A percentile compares a stretch with the other conserved stretches of the same genome.
Conservation (phyloP, 2,329 filamentous ascomycete species). For the Calonectria honghensis region DNA sequence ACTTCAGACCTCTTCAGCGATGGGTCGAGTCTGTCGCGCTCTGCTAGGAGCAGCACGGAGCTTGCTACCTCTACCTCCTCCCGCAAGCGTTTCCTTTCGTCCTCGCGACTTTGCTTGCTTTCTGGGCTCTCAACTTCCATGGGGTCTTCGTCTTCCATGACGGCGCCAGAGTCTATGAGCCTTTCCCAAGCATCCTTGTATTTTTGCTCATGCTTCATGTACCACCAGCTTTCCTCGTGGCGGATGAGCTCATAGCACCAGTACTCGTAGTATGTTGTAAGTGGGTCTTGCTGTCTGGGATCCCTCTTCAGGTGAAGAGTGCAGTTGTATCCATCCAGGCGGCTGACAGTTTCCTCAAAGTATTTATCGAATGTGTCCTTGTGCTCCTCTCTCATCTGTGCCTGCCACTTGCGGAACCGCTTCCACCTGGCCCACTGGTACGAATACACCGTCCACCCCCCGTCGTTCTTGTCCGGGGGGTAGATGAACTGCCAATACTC, state of each 20-base stretch:
- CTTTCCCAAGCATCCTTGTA: conserved; percentile 46
- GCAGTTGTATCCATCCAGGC: neutral
- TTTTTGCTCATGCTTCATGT: conserved; percentile 38
- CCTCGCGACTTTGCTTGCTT: conserved; percentile 1
- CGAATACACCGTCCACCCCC: conserved; percentile 46
- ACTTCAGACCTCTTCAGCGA: conserved; percentile 32
- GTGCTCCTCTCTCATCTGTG: conserved; percentile 33
- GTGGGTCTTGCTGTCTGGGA: conserved; percentile 1
- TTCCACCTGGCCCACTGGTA: conserved; percentile 47
- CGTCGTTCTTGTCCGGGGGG: conserved; percentile 2
- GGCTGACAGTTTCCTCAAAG: neutral
- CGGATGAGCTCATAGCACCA: conserved; percentile 54
- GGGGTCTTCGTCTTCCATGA: conserved; percentile 36
- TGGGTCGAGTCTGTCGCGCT: conserved; percentile 48
- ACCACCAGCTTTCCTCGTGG: conserved; percentile 43
- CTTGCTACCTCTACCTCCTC: conserved; percentile 45
- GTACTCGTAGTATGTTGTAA: conserved; percentile 54
- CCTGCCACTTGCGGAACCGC: conserved; percentile 47
- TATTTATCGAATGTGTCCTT: conserved; percentile 46
- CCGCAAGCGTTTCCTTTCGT: conserved; percentile 28
- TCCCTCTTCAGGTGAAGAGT: neutral
- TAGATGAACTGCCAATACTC: conserved; percentile 45
- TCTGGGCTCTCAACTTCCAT: conserved; percentile 37
- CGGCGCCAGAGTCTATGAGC: conserved; percentile 37
- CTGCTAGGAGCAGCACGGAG: conserved; percentile 44